A percentile compares a stretch with the other conserved stretches of the same genome.
Evolutionary conservation across 1,284 basidiomycete genomes (phyloP).

Genomic region (Austroboletus niveus): DNA sequence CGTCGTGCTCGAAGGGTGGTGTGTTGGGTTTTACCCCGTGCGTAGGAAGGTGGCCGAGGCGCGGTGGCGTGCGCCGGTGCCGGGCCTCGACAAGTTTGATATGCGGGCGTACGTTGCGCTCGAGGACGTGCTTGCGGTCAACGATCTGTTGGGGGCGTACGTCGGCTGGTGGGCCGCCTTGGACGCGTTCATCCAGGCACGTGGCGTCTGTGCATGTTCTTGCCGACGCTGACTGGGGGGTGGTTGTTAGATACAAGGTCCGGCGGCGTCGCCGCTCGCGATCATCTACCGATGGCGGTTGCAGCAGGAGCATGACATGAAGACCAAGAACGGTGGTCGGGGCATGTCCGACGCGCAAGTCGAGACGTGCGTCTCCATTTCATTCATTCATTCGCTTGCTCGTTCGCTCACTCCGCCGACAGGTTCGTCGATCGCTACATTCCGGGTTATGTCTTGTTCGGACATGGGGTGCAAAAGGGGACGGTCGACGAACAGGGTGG

Average conservation of each 20-base stretch:
- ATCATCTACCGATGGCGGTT: slow-evolving; percentile 78
- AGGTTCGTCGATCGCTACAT: slow-evolving; percentile 83
- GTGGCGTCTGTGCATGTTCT: slow-evolving; percentile 12
- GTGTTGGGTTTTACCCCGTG: slow-evolving; percentile 67
- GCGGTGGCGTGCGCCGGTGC: slow-evolving; percentile 30
- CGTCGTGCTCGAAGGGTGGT: slow-evolving; percentile 89
- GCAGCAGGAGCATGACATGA: slow-evolving; percentile 88
- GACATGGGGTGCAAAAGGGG: slow-evolving; percentile 34
- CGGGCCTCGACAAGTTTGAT: slow-evolving; percentile 41
- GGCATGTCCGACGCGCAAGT: slow-evolving; percentile 87
- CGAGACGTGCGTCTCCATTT: slow-evolving; percentile 48
- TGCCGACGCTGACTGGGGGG: background rate
- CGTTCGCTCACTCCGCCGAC: slow-evolving; percentile 8
- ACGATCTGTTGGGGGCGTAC: slow-evolving; percentile 59
- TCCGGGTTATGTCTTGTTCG: slow-evolving; percentile 76
- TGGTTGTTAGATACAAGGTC: slow-evolving; percentile 48
- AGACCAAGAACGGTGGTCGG: slow-evolving; percentile 72
- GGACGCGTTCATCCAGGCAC: slow-evolving; percentile 69
- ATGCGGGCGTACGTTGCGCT: slow-evolving; percentile 33
- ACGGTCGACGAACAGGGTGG: slow-evolving; percentile 26
- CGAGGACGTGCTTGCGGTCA: slow-evolving; percentile 60
- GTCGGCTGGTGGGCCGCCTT: slow-evolving; percentile 65
- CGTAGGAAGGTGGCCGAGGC: slow-evolving; percentile 33
- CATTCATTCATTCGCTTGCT: slow-evolving; percentile 1
- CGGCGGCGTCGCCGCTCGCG: slow-evolving; percentile 46